A percentile compares a stretch with the other conserved stretches of the same genome.
These are phyloP conservation scores for Cryptosporidium viatorum DNA, from an alignment of 169 alveolate genomes.

Conservation along the genomic window DNA sequence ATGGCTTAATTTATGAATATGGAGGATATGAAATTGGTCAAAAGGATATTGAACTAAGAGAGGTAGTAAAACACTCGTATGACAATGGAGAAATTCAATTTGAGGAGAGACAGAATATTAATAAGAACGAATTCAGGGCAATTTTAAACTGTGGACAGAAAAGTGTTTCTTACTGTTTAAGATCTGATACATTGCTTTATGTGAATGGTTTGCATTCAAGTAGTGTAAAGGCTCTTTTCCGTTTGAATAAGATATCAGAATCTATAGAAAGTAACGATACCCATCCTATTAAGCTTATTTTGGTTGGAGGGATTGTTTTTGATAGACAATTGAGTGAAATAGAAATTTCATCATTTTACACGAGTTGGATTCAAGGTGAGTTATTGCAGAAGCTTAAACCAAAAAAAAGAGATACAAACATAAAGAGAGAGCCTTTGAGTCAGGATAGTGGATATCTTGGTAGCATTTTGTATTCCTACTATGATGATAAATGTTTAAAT, in stretches of 20 bases:
- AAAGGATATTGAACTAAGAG: background rate
- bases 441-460: conserved; percentile 17
- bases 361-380: conserved; percentile 19
- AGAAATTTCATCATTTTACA: conserved; percentile 17
- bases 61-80: background rate
- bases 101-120: background rate
- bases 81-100: background rate
- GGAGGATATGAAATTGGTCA: conserved; percentile 55
- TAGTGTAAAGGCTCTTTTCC: conserved; percentile 4
- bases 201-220: conserved; percentile 53
- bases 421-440: background rate
- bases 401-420: conserved; percentile 1
- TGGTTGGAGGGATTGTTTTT: conserved; percentile 56
- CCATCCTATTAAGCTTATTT: conserved; percentile 2
- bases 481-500: conserved; percentile 53
- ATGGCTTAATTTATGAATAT: conserved; percentile 26
- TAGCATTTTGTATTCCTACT: conserved; percentile 51
- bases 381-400: conserved; percentile 6
- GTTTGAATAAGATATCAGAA: background rate
- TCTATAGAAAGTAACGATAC: background rate
- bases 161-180: background rate
- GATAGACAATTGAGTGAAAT: conserved; percentile 10
- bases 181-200: conserved; percentile 12
- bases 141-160: background rate
- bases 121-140: background rate